phyloP scores from a whole-genome alignment of 2,329 filamentous ascomycete genomes.

The Pyrenophora graminea region DNA sequence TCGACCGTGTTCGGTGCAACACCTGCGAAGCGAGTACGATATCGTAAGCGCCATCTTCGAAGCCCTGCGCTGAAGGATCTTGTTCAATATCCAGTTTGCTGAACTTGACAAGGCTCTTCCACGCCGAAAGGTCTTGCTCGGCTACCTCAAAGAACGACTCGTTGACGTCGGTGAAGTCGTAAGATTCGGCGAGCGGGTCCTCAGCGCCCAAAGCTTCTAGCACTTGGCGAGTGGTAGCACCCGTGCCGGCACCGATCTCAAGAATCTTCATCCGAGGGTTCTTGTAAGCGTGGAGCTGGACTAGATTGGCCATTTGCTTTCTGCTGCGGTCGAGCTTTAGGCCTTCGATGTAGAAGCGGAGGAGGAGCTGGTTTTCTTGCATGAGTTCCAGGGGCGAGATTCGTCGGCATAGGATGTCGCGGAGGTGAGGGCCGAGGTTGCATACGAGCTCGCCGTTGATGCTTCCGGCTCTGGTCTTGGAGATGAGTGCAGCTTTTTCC shows the following conservation, averaged over 20 bases:
- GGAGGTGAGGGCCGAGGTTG: no score
- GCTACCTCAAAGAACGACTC: conserved; percentile 8
- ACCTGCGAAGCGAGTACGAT: conserved; percentile 20
- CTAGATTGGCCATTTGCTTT: no score
- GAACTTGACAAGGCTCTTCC: conserved; percentile 8
- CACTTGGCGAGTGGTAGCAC: conserved; percentile 2
- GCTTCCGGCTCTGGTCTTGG: no score
- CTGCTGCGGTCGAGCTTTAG: no score
- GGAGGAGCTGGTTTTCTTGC: no score
- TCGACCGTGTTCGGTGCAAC: conserved; percentile 17
- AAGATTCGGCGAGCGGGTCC: conserved; percentile 1
- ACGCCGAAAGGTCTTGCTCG: background rate
- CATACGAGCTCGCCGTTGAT: no score
- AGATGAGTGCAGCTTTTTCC: no score
- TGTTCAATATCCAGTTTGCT: conserved; percentile 12
- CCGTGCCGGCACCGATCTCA: conserved; percentile 17
- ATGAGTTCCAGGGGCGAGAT: no score
- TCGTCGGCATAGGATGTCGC: no score
- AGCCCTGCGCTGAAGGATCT: conserved; percentile 13
- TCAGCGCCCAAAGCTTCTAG: conserved; percentile 1
- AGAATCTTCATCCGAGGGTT: conserved; percentile 13
- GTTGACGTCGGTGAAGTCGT: conserved; percentile 16
- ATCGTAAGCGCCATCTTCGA: conserved; percentile 15
- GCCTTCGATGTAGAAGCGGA: background rate
- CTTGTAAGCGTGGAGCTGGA: background rate